A percentile compares a stretch with the other conserved stretches of the same genome.
These are phyloP conservation scores for Erythrophleum fordii DNA, from an alignment of 306 rosid genomes.

Conservation along the genomic window DNA sequence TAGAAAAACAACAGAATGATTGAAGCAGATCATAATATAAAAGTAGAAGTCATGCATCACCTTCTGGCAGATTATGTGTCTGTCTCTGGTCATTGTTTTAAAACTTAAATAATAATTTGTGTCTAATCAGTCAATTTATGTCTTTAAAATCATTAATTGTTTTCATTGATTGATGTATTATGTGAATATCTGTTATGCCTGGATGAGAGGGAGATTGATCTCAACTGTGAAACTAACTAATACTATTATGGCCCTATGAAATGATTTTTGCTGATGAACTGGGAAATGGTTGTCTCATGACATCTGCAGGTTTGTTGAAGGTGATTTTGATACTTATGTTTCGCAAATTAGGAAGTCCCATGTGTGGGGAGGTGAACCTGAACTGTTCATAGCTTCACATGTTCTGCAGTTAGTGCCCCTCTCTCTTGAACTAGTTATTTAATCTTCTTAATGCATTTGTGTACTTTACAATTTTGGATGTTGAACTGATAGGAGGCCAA, in stretches of 20 bases:
- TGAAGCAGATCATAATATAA: not conserved
- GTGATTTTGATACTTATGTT: slow-evolving; percentile 80
- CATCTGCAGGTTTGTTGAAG: slow-evolving; percentile 87
- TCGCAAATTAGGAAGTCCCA: slow-evolving; percentile 81
- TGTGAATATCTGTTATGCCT: slow-evolving; percentile 3
- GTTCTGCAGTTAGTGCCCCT: slow-evolving; percentile 69
- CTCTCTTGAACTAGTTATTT: slow-evolving; percentile 25
- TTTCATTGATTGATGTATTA: not conserved
- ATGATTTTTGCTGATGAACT: slow-evolving; percentile 33
- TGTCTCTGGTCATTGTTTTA: not conserved
- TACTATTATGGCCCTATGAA: not conserved
- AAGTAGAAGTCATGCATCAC: not conserved
- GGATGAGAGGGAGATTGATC: not conserved
- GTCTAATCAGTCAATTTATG: not conserved
- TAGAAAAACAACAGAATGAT: not conserved
- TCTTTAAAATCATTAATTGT: not conserved
- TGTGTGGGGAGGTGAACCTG: slow-evolving; percentile 99
- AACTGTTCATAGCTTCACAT: slow-evolving; percentile 90
- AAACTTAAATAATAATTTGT: not conserved
- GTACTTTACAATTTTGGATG: slow-evolving; percentile 11
- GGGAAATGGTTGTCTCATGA: slow-evolving; percentile 35
- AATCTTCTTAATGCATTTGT: slow-evolving; percentile 7
- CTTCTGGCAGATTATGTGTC: slow-evolving; percentile 8
- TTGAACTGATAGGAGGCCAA: slow-evolving; percentile 26
- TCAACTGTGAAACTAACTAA: not conserved